Percentiles rank a stretch among this genome's conserved stretches.
These are phyloP conservation scores for Rhizoclosmatium globosum DNA, from an alignment of 192 early-diverging fungal species.

Conservation along the genomic window DNA sequence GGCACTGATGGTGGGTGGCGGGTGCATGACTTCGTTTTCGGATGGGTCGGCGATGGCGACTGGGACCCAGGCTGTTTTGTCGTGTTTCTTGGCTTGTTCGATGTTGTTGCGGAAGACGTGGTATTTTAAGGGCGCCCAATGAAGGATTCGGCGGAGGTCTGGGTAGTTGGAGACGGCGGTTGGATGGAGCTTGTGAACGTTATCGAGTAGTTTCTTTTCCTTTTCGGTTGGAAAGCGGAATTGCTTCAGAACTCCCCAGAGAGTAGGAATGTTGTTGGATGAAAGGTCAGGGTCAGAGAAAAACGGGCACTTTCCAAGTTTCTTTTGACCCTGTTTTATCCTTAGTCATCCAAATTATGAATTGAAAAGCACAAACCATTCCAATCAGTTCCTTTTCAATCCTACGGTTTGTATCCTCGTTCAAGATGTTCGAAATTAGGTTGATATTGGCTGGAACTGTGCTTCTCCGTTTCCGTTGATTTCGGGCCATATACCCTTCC, in stretches of 20 bases:
- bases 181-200: constrained; percentile 15
- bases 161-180: constrained; percentile 6
- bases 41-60: not conserved
- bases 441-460: constrained; percentile 29
- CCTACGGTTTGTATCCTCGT: not conserved
- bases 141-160: constrained; percentile 22
- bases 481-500: not conserved
- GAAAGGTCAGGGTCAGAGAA: constrained; percentile 21
- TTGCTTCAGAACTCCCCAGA: constrained; percentile 9
- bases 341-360: not conserved
- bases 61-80: constrained; percentile 7
- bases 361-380: constrained; percentile 3
- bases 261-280: not conserved
- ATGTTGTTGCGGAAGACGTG: not conserved
- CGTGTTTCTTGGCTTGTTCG: not conserved
- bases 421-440: constrained; percentile 14
- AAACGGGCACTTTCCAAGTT: constrained; percentile 28
- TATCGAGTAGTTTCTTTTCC: constrained; percentile 11
- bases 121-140: constrained; percentile 21
- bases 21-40: not conserved
- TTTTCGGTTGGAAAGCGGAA: constrained; percentile 28
- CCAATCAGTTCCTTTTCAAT: constrained; percentile 2
- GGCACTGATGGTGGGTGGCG: not conserved
- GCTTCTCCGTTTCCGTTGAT: not conserved
- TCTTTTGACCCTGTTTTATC: constrained; percentile 4